phyloP scores from a whole-genome alignment of 768 basidiomycete genomes.

The Phaeotremella skinneri region DNA sequence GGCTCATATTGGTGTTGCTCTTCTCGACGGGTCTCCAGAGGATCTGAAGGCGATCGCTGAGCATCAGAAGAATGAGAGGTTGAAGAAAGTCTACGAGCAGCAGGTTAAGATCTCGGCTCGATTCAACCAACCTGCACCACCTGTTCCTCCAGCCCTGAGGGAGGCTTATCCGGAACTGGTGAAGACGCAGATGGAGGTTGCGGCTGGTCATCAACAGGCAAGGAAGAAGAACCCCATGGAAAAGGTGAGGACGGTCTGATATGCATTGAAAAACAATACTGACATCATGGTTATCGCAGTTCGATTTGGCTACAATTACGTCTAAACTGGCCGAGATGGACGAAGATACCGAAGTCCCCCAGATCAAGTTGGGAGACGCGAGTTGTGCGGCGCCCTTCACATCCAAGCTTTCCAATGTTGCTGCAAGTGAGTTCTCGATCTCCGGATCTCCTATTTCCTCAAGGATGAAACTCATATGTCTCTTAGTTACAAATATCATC shows the following conservation, averaged over 20 bases:
- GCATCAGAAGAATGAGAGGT: slow-evolving; percentile 78
- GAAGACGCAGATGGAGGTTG: slow-evolving; percentile 78
- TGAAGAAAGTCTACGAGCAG: slow-evolving; percentile 96
- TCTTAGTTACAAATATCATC: slow-evolving; percentile 90
- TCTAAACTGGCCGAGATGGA: slow-evolving; percentile 89
- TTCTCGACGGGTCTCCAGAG: slow-evolving; percentile 84
- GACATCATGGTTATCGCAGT: slow-evolving; percentile 55
- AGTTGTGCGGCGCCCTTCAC: slow-evolving; percentile 99
- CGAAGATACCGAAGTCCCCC: slow-evolving; percentile 84
- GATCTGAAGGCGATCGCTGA: slow-evolving; percentile 93
- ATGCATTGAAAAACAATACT: not conserved
- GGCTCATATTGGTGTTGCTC: slow-evolving; percentile 92
- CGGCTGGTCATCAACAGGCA: slow-evolving; percentile 60
- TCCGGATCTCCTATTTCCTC: not conserved
- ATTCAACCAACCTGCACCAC: slow-evolving; percentile 90
- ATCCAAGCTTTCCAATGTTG: slow-evolving; percentile 94
- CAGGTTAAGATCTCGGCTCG: slow-evolving; percentile 84
- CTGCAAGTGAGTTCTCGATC: slow-evolving; percentile 74
- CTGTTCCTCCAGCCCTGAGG: slow-evolving; percentile 82
- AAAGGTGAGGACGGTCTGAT: slow-evolving; percentile 59
- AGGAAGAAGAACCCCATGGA: slow-evolving; percentile 84
- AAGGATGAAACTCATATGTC: not conserved
- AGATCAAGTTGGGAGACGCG: slow-evolving; percentile 99
- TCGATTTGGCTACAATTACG: slow-evolving; percentile 74
- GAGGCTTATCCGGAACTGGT: slow-evolving; percentile 87